Evolutionary conservation across 2,329 filamentous ascomycete species (phyloP).

Genomic region (Eutypa lata): DNA sequence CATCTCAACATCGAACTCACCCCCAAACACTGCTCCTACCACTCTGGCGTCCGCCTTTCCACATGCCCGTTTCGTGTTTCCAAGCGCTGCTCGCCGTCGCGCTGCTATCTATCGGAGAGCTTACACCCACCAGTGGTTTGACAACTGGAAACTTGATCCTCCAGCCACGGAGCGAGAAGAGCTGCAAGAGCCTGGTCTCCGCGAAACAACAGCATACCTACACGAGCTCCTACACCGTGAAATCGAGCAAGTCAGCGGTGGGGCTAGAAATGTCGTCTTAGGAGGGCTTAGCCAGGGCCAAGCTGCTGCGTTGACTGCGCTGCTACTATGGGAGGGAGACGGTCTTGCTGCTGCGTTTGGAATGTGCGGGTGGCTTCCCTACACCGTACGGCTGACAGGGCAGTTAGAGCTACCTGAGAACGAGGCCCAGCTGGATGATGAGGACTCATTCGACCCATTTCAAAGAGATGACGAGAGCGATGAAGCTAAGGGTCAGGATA

Average conservation of each 20-base stretch:
- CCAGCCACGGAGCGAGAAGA: conserved; percentile 18
- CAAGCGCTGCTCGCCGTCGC: conserved; percentile 40
- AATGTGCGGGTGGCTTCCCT: conserved; percentile 46
- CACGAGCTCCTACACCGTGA: conserved; percentile 36
- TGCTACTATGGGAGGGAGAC: conserved; percentile 41
- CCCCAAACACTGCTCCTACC: too few species aligned
- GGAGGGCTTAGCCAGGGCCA: conserved; percentile 54
- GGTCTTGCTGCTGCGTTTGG: conserved; percentile 36
- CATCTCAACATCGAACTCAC: conserved; percentile 1
- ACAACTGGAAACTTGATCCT: conserved; percentile 33
- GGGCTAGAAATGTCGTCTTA: conserved; percentile 39
- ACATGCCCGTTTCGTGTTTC: conserved; percentile 48
- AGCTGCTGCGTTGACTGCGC: conserved; percentile 40
- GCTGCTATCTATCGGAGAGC: conserved; percentile 36
- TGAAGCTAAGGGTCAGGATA: too few species aligned
- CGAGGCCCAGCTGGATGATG: too few species aligned
- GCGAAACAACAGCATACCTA: conserved; percentile 38
- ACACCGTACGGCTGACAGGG: conserved; percentile 14
- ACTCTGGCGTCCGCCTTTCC: conserved; percentile 34
- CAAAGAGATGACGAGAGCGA: too few species aligned
- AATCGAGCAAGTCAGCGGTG: conserved; percentile 28
- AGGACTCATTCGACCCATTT: too few species aligned
- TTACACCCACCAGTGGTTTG: conserved; percentile 45
- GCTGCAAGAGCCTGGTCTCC: conserved; percentile 37
- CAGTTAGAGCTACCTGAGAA: too few species aligned